Evolutionary conservation across 257 asterid species (phyloP), one percentile per base, ranked within the genome.

Genomic region (Haberlea rhodopensis): DNA sequence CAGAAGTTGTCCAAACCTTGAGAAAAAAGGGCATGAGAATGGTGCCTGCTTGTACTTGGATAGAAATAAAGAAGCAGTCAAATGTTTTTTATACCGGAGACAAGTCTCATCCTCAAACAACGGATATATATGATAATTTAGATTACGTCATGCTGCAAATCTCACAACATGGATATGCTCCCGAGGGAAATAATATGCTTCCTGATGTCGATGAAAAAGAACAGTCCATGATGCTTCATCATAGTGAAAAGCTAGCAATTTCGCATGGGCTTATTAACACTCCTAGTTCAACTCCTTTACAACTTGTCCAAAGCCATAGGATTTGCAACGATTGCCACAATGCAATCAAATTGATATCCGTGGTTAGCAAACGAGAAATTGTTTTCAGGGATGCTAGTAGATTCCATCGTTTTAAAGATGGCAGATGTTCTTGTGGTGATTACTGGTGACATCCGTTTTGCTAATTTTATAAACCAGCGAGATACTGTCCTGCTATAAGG

Each of bases 371-470:
- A 34, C 73, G 95, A 62, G 87, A 84, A 73, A 82, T 87, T 68
- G 83, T 83, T 67, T 22, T 83, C 24, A 84, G 94, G 76, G 97
- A 90, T 81, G 89, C 69, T 55, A 84, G 97, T 74, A 84, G 96
- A 73, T 90, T 87, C 80, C 96, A 87, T 71, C 87, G 75, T 45
- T 90, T 90, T 65, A 78, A 75, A 69, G 82, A 71, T 51, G 88
- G 91, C 6, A 71, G 66, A 45, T 91, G 96, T 71, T 86, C 97
- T 59, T 91, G 97, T 77, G 86, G 89, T 67, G 96, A 91, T 82
- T 88, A 83, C 77, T 90, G 97, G 97, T 87, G 86, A 83, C 26
- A 7, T 19, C 28, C 21, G 28, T 62, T 56, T 37, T 69, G 59
- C 57, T 49, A 53, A 24, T 31, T 66, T 43, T 51, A 19, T 49